Evolutionary conservation across 176 grass and related monocot species (phyloP).

Genomic region (Tillandsia leiboldiana): DNA sequence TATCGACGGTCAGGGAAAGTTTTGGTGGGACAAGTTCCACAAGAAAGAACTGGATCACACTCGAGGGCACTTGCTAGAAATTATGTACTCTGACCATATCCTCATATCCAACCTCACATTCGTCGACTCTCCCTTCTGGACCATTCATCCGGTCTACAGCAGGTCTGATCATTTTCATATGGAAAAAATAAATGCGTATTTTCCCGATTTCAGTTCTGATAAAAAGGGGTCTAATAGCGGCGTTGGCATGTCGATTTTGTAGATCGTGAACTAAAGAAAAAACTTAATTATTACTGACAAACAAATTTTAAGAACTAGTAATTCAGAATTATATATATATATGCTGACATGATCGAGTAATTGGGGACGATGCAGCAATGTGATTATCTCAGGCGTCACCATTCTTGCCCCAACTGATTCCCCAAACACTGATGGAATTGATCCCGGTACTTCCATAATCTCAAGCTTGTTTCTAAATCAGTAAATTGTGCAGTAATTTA

Average conservation of each 20-base stretch:
- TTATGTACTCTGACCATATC: conserved; percentile 57
- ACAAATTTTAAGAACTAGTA: too few species aligned
- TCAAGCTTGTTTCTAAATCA: too few species aligned
- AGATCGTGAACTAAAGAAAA: too few species aligned
- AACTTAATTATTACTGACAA: too few species aligned
- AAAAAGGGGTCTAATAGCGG: too few species aligned
- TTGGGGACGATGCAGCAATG: conserved; percentile 39
- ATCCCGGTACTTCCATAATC: conserved; percentile 47
- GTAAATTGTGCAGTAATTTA: neutral
- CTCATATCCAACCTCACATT: conserved; percentile 66
- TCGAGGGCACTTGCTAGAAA: conserved; percentile 75
- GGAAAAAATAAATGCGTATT: too few species aligned
- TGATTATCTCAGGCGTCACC: conserved; percentile 60
- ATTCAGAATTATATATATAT: neutral
- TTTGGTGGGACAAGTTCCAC: conserved; percentile 94
- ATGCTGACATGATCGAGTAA: conserved; percentile 9
- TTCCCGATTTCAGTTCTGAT: too few species aligned
- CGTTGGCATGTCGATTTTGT: too few species aligned
- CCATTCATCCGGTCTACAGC: conserved; percentile 89
- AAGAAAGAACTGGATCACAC: conserved; percentile 73
- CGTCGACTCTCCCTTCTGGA: conserved; percentile 91
- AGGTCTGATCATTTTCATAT: conserved; percentile 32
- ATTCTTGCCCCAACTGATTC: conserved; percentile 72
- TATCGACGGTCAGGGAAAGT: conserved; percentile 77
- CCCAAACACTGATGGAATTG: conserved; percentile 90